Conservation (phyloP, 306 rosid genomes). For the Cicer chorassanicum region DNA sequence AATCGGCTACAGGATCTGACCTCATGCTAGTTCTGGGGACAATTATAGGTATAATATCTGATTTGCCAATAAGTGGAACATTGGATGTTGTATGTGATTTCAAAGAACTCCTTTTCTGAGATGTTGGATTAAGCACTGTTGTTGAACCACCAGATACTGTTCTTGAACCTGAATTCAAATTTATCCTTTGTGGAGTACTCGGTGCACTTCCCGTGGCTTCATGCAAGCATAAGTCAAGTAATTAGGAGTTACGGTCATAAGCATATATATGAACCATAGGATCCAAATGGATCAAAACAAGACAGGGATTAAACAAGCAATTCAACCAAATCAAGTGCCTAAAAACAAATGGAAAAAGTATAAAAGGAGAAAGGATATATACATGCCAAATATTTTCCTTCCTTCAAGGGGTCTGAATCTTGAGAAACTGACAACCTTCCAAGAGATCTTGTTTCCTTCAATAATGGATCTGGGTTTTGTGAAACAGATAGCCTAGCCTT, state of each 20-base stretch:
- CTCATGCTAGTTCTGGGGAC: constrained; percentile 84
- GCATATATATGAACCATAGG: constrained; percentile 36
- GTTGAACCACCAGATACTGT: constrained; percentile 63
- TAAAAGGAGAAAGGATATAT: constrained; percentile 50
- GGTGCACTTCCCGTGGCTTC: constrained; percentile 94
- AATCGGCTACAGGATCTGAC: constrained; percentile 70
- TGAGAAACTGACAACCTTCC: constrained; percentile 94
- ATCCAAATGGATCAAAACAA: constrained; percentile 41
- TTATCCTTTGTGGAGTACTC: constrained; percentile 85
- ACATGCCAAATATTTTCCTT: constrained; percentile 80
- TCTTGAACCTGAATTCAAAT: constrained; percentile 70
- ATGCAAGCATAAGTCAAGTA: constrained; percentile 47
- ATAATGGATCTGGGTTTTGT: constrained; percentile 77
- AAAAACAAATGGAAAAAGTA: neutral
- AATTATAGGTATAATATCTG: constrained; percentile 85
- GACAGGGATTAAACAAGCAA: constrained; percentile 26
- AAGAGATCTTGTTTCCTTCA: constrained; percentile 82
- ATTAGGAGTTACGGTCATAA: constrained; percentile 43
- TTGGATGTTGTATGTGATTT: constrained; percentile 64
- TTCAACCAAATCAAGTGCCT: constrained; percentile 35
- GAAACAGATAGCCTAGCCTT: constrained; percentile 71
- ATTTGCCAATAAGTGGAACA: constrained; percentile 62
- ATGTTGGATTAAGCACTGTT: constrained; percentile 60
- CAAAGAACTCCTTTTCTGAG: constrained; percentile 69
- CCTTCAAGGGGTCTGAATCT: constrained; percentile 82